Conservation (phyloP, 495 filamentous ascomycete genomes). For the Thermochaetoides thermophila region DNA sequence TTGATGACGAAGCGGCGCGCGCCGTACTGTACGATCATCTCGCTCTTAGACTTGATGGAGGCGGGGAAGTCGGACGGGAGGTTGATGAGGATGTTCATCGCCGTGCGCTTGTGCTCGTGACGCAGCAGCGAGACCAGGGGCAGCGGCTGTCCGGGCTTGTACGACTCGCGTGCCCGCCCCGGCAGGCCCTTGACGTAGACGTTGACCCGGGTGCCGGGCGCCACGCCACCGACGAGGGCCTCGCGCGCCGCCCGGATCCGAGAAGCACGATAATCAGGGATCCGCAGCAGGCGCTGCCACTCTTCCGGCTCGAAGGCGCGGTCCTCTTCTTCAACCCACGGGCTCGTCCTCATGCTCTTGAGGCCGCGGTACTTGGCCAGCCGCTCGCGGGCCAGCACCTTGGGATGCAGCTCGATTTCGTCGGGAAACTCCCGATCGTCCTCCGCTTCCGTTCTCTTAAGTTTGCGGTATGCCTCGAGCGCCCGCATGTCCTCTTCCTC, state of each 20-base stretch:
- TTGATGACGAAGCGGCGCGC: constrained; percentile 75
- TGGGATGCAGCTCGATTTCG: constrained; percentile 85
- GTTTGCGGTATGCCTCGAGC: constrained; percentile 62
- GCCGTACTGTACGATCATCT: constrained; percentile 78
- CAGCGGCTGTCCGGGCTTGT: constrained; percentile 43
- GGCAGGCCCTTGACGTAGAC: constrained; percentile 67
- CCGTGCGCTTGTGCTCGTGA: constrained; percentile 87
- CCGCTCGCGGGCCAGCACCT: constrained; percentile 72
- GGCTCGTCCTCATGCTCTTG: constrained; percentile 72
- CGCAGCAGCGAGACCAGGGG: constrained; percentile 71
- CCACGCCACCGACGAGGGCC: constrained; percentile 70
- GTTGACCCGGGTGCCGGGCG: constrained; percentile 64
- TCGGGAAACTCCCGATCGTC: constrained; percentile 94
- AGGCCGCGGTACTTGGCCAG: constrained; percentile 75
- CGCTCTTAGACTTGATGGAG: constrained; percentile 77
- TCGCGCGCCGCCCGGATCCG: constrained; percentile 63
- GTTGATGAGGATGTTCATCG: constrained; percentile 73
- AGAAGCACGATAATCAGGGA: constrained; percentile 69
- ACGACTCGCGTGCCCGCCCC: constrained; percentile 35
- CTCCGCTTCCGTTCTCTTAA: constrained; percentile 59
- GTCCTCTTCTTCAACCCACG: constrained; percentile 83
- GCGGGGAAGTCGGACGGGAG: constrained; percentile 53
- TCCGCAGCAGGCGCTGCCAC: constrained; percentile 69
- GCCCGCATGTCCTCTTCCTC: constrained; percentile 74
- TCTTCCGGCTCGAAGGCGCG: constrained; percentile 72